Evolutionary conservation across 2,329 filamentous ascomycete genomes (phyloP).

Genomic region (Dactylonectria estremocensis): DNA sequence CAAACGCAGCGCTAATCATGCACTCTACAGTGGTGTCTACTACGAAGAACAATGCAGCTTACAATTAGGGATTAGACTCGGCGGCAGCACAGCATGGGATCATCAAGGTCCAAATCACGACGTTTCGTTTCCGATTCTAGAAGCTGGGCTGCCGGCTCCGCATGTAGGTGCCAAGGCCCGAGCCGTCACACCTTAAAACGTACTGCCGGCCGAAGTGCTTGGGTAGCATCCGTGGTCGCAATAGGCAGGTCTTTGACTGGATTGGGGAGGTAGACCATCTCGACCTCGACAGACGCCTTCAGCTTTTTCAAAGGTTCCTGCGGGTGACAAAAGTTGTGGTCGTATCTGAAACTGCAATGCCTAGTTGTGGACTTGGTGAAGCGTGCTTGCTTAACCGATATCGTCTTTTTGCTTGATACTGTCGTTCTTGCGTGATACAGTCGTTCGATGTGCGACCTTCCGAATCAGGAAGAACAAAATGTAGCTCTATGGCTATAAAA

Average conservation of each 20-base stretch:
- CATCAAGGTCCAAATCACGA: background rate
- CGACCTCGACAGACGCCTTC: background rate
- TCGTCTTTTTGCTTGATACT: background rate
- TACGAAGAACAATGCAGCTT: too few relatives aligned
- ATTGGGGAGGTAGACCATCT: background rate
- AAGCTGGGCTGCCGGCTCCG: slow-evolving; percentile 3
- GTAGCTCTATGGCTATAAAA: background rate
- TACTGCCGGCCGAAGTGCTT: background rate
- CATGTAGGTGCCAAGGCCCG: background rate
- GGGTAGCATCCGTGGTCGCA: slow-evolving; percentile 15
- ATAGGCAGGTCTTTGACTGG: slow-evolving; percentile 23
- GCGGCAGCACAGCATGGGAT: background rate
- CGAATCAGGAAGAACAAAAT: background rate
- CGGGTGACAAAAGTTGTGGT: background rate
- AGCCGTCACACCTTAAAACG: background rate
- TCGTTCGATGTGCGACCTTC: background rate
- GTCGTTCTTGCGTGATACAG: background rate
- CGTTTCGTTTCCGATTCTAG: slow-evolving; percentile 6
- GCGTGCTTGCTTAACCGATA: background rate
- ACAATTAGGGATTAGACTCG: too few relatives aligned
- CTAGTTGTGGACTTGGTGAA: background rate
- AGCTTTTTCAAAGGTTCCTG: slow-evolving; percentile 5
- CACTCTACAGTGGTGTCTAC: too few relatives aligned
- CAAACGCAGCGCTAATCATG: too few relatives aligned
- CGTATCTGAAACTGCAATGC: background rate